phyloP scores from a whole-genome alignment of 176 grass and related monocot genomes.

The Zea luxurians region DNA sequence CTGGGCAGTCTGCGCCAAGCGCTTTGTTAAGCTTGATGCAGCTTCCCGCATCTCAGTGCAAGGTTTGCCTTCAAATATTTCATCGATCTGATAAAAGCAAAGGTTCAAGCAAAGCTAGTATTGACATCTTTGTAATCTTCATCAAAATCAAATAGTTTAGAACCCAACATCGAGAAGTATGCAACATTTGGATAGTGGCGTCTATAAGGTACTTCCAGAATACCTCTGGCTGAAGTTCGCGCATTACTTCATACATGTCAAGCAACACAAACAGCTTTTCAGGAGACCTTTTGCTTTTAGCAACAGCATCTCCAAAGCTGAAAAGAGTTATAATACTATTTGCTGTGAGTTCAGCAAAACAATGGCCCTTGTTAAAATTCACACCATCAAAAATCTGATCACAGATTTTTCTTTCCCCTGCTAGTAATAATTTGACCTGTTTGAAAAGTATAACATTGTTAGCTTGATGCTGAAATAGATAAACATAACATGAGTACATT shows the following conservation, averaged over 20 bases:
- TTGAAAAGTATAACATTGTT: conserved; percentile 34
- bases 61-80: conserved; percentile 83
- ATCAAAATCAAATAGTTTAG: conserved; percentile 16
- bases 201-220: conserved; percentile 20
- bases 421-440: conserved; percentile 84
- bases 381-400: conserved; percentile 81
- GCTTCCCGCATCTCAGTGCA: conserved; percentile 71
- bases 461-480: conserved; percentile 24
- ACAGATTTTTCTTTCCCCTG: conserved; percentile 83
- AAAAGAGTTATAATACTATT: conserved; percentile 77
- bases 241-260: conserved; percentile 98
- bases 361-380: conserved; percentile 69
- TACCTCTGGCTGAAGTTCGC: conserved; percentile 87
- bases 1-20: conserved; percentile 82
- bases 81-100: conserved; percentile 57
- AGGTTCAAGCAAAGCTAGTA: conserved; percentile 31
- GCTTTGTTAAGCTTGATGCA: conserved; percentile 68
- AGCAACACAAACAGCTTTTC: conserved; percentile 94
- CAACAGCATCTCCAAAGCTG: conserved; percentile 95
- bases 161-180: conserved; percentile 9
- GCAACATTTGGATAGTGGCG: background rate
- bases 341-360: conserved; percentile 79
- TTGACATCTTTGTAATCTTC: conserved; percentile 27
- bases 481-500: background rate
- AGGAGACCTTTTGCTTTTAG: conserved; percentile 92